Percentiles rank a stretch among this genome's conserved stretches.
phyloP scores from a whole-genome alignment of 441 rosid species.

The Eugenia klotzschiana region DNA sequence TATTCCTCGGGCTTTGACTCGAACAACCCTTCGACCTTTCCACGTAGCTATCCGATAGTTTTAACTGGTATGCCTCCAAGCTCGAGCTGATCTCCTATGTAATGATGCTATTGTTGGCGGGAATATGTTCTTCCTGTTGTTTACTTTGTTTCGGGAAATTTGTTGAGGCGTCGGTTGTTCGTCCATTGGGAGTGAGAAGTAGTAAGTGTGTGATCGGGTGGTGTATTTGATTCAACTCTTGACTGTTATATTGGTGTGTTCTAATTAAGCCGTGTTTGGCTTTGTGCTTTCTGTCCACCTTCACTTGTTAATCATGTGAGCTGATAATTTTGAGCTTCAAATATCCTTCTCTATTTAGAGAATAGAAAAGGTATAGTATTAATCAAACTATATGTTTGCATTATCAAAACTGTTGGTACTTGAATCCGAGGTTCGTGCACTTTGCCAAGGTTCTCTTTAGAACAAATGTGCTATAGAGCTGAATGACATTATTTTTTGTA shows the following conservation, averaged over 20 bases:
- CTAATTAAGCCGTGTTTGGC: background rate
- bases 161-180: background rate
- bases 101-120: background rate
- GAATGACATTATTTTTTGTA: background rate
- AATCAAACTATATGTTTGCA: background rate
- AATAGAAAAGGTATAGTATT: background rate
- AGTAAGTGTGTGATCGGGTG: background rate
- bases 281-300: background rate
- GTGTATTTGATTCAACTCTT: background rate
- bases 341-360: background rate
- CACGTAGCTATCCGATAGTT: constrained; percentile 89
- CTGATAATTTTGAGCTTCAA: background rate
- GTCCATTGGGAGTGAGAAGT: background rate
- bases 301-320: background rate
- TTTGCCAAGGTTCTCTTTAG: background rate
- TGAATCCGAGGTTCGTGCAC: background rate
- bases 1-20: constrained; percentile 58
- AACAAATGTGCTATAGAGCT: background rate
- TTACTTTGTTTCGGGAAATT: background rate
- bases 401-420: background rate
- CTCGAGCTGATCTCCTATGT: background rate
- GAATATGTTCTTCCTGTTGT: background rate
- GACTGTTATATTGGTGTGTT: background rate
- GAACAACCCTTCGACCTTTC: constrained; percentile 44
- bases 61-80: constrained; percentile 46